Evolutionary conservation across 2,329 filamentous ascomycete species (phyloP).

Genomic region (Raffaelea ambrosiae): DNA sequence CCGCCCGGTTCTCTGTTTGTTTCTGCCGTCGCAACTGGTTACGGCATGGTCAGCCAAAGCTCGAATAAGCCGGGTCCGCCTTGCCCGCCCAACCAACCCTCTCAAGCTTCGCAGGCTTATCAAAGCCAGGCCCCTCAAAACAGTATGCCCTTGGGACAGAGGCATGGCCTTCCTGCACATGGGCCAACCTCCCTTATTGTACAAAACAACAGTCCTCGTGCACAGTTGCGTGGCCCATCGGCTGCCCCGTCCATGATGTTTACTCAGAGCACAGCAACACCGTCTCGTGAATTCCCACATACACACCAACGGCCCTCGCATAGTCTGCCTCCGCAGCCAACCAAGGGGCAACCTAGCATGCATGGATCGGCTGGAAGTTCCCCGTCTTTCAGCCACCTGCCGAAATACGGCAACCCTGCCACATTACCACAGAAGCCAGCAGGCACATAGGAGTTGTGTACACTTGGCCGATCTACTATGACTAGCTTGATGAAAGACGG

Average conservation of each 20-base stretch:
- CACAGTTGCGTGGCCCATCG: conserved; percentile 4
- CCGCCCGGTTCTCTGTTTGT: conserved; percentile 32
- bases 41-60: conserved; percentile 48
- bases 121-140: background rate
- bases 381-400: conserved; percentile 44
- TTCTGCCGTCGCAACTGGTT: conserved; percentile 28
- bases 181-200: background rate
- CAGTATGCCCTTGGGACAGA: conserved; percentile 8
- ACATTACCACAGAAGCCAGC: conserved; percentile 50
- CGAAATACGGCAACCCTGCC: conserved; percentile 51
- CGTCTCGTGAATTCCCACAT: conserved; percentile 18
- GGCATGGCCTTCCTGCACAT: background rate
- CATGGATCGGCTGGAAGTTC: conserved; percentile 4
- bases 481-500: conserved; percentile 9
- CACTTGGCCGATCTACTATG: background rate
- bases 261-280: conserved; percentile 2
- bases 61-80: conserved; percentile 45
- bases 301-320: too few relatives aligned
- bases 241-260: conserved; percentile 4
- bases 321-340: background rate
- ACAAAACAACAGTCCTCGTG: background rate
- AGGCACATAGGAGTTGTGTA: conserved; percentile 22
- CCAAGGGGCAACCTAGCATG: conserved; percentile 22
- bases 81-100: conserved; percentile 27
- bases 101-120: background rate